Evolutionary conservation across 306 rosid genomes (phyloP).

Genomic region (Cicer yamashitae): DNA sequence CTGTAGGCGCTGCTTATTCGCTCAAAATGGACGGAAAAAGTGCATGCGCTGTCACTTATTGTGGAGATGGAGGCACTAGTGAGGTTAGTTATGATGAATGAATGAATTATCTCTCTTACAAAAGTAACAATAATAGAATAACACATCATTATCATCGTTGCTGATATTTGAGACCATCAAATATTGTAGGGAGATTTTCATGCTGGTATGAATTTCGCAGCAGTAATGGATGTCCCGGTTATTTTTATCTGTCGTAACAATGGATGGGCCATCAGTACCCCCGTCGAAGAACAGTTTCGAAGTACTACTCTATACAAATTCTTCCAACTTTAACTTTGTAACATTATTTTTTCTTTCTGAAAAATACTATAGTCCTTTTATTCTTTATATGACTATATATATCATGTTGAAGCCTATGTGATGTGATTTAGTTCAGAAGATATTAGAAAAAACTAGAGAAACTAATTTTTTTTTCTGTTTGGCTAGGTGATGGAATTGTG

Average conservation of each 20-base stretch:
- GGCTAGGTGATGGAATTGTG: conserved; percentile 76
- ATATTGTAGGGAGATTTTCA: conserved; percentile 70
- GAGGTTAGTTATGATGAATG: conserved; percentile 52
- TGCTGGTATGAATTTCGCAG: conserved; percentile 67
- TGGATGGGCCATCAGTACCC: conserved; percentile 75
- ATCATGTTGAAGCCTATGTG: conserved; percentile 20
- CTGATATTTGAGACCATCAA: conserved; percentile 27
- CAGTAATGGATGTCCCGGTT: conserved; percentile 66
- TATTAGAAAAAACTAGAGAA: neutral
- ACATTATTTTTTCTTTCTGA: neutral
- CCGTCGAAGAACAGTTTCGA: conserved; percentile 64
- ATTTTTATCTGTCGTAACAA: conserved; percentile 63
- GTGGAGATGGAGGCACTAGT: conserved; percentile 72
- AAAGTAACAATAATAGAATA: neutral
- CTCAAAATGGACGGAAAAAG: conserved; percentile 67
- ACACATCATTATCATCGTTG: neutral
- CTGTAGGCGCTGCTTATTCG: conserved; percentile 76
- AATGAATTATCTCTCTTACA: conserved; percentile 27
- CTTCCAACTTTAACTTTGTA: neutral
- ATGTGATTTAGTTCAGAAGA: conserved; percentile 13
- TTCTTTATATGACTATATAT: too few relatives aligned
- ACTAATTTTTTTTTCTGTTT: conserved; percentile 31
- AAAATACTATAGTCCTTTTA: too few relatives aligned
- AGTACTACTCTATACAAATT: conserved; percentile 48
- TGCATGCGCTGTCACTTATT: conserved; percentile 67